Evolutionary conservation across 768 basidiomycete species (phyloP), one percentile per base, ranked within the genome.

Genomic region (Amanita pseudoporphyria): DNA sequence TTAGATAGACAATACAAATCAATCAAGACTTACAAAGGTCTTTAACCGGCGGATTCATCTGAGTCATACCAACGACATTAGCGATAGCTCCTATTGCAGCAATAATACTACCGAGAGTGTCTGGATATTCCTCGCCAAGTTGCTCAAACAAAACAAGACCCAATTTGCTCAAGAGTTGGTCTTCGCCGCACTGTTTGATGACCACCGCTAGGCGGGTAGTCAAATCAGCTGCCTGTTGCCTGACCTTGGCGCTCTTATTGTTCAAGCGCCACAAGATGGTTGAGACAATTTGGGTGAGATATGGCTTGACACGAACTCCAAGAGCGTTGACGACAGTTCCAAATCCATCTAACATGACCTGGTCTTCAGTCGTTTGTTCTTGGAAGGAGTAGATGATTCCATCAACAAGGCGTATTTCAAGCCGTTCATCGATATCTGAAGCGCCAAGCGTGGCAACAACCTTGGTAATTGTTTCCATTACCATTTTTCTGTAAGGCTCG

Each of bases 301-400:
- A 98, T 0, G 95, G 95, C 67, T 98, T 98, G 58, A 98, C 93
- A 16, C 95, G 89, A 53, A 94, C 87, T 44, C 92, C 90, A 6
- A 99, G 81, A 9, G 96, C 93, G 56, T 94, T 95, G 56, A 98
- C 95, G 45, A 98, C 93, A 0, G 93, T 94, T 16, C 94, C 94
- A 57, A 99, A 98, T 19, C 96, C 95, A 55, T 99, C 95, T 54
- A 99, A 71, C 95, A 99, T 98, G 62, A 98, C 94, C 62, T 93
- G 93, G 60, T 99, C 96, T 65, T 99, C 96, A 6, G 92, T 89
- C 2, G 95, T 97, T 66, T 99, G 96, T 70, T 98, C 95, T 67
- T 98, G 95, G 89, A 99, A 99, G 13, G 96, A 85, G 63, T 95
- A 97, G 67, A 98, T 97, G 69, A 99, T 98, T 32, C 96, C 95